A percentile compares a stretch with the other conserved stretches of the same genome.
Evolutionary conservation across 2,329 filamentous ascomycete genomes (phyloP).

Genomic region (Phialophora tarda): DNA sequence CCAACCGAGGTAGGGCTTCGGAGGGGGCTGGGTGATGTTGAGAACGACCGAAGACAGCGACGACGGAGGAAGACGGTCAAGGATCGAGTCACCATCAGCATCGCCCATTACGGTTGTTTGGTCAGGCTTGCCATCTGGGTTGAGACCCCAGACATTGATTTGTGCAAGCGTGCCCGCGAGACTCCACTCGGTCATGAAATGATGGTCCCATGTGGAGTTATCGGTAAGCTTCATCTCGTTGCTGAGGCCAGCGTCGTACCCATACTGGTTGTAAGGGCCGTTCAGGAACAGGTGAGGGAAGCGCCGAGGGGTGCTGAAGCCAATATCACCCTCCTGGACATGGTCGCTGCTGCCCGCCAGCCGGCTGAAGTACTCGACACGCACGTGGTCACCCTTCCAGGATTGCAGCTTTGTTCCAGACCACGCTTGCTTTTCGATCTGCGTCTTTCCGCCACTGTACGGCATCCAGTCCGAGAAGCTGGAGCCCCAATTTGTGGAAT

Average conservation of each 20-base stretch:
- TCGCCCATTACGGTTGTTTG: conserved; percentile 65
- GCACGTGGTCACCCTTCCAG: conserved; percentile 67
- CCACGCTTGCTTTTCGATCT: conserved; percentile 59
- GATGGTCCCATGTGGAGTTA: conserved; percentile 62
- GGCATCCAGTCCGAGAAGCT: conserved; percentile 64
- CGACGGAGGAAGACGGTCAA: conserved; percentile 67
- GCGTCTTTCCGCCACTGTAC: conserved; percentile 60
- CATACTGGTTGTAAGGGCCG: conserved; percentile 67
- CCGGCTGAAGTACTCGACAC: conserved; percentile 67
- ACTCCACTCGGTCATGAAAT: conserved; percentile 66
- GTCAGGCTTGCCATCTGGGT: conserved; percentile 67
- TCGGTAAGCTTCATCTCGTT: conserved; percentile 59
- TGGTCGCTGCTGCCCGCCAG: conserved; percentile 65
- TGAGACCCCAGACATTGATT: conserved; percentile 71
- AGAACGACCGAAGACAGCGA: conserved; percentile 61
- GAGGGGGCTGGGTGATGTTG: conserved; percentile 64
- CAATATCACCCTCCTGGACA: conserved; percentile 64
- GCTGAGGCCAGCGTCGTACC: conserved; percentile 65
- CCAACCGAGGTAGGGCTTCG: conserved; percentile 62
- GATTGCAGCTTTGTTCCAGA: conserved; percentile 62
- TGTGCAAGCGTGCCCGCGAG: conserved; percentile 60
- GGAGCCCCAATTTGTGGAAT: conserved; percentile 66
- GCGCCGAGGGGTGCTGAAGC: conserved; percentile 50
- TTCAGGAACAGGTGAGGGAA: conserved; percentile 69
- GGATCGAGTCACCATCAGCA: conserved; percentile 63